Conservation (phyloP, 192 early-diverging fungal species). For the Polychytrium aggregatum region DNA sequence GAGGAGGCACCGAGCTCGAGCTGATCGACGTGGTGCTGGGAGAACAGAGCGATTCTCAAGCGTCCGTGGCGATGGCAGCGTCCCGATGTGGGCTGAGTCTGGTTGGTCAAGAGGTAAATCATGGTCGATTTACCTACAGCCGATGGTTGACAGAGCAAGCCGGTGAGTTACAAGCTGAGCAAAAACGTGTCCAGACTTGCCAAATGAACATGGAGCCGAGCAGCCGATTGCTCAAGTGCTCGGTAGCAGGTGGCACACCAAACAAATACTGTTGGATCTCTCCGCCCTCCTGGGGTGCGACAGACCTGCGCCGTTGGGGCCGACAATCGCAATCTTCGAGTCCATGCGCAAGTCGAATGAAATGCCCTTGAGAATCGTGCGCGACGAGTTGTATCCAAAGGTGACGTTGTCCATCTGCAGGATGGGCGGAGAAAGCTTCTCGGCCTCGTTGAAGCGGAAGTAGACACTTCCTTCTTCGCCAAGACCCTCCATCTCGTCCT, state of each 20-base stretch:
- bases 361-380: slow-evolving; percentile 71
- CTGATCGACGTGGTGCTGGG: slow-evolving; percentile 97
- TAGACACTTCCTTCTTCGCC: slow-evolving; percentile 56
- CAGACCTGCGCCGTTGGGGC: slow-evolving; percentile 90
- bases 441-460: slow-evolving; percentile 90
- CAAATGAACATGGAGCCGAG: too few relatives aligned
- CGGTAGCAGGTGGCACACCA: too few relatives aligned
- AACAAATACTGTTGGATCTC: too few relatives aligned
- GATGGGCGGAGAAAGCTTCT: slow-evolving; percentile 90
- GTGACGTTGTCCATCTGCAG: slow-evolving; percentile 85
- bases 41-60: slow-evolving; percentile 87
- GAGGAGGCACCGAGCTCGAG: slow-evolving; percentile 74
- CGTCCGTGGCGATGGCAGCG: slow-evolving; percentile 84
- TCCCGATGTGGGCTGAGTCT: slow-evolving; percentile 68
- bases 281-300: background rate
- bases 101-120: slow-evolving; percentile 80
- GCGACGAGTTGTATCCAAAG: slow-evolving; percentile 75
- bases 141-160: background rate
- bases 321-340: slow-evolving; percentile 94
- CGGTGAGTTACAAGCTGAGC: background rate
- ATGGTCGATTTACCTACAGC: slow-evolving; percentile 79
- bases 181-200: background rate
- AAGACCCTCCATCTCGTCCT: slow-evolving; percentile 50
- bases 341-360: slow-evolving; percentile 95
- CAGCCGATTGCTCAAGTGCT: too few relatives aligned